These are phyloP conservation scores for Rhizopogon vinicolor DNA, from an alignment of 768 basidiomycete species.

Conservation along the genomic window DNA sequence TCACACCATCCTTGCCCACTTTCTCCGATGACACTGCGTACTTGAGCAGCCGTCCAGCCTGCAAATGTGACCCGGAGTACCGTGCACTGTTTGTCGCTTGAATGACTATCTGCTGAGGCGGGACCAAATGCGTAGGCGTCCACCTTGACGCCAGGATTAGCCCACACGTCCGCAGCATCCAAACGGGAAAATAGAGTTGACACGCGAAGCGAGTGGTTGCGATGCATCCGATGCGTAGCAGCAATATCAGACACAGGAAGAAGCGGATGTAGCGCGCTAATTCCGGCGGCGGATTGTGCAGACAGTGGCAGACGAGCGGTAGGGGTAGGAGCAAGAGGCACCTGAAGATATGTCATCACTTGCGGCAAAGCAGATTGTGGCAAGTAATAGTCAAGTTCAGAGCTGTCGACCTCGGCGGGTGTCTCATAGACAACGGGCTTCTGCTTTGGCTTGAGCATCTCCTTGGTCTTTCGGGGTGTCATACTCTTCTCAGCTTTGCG, in stretches of 20 bases:
- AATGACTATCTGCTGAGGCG: constrained; percentile 10
- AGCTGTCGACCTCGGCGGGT: constrained; percentile 18
- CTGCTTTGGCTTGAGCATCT: constrained; percentile 24
- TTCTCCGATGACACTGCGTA: constrained; percentile 66
- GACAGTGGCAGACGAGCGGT: constrained; percentile 59
- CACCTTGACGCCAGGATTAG: constrained; percentile 41
- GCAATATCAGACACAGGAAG: constrained; percentile 53
- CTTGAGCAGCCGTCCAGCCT: constrained; percentile 68
- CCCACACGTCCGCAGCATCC: constrained; percentile 67
- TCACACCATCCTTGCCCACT: constrained; percentile 73
- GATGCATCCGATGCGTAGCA: constrained; percentile 47
- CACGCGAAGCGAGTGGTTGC: constrained; percentile 58
- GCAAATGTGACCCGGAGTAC: constrained; percentile 64
- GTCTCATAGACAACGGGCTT: constrained; percentile 2
- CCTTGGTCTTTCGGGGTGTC: constrained; percentile 15
- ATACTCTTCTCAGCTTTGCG: constrained; percentile 18
- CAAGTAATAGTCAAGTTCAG: constrained; percentile 63
- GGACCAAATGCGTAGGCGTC: constrained; percentile 59
- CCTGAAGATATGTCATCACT: constrained; percentile 63
- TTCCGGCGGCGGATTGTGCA: constrained; percentile 14
- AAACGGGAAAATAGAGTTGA: constrained; percentile 66
- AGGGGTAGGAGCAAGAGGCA: constrained; percentile 76
- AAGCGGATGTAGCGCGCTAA: constrained; percentile 26
- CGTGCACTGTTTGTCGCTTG: constrained; percentile 52
- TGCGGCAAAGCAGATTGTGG: constrained; percentile 26